Percentiles rank a stretch among this genome's conserved stretches.
Evolutionary conservation across 140 eudicot genomes (phyloP).

Genomic region (Erigeron philadelphicus): DNA sequence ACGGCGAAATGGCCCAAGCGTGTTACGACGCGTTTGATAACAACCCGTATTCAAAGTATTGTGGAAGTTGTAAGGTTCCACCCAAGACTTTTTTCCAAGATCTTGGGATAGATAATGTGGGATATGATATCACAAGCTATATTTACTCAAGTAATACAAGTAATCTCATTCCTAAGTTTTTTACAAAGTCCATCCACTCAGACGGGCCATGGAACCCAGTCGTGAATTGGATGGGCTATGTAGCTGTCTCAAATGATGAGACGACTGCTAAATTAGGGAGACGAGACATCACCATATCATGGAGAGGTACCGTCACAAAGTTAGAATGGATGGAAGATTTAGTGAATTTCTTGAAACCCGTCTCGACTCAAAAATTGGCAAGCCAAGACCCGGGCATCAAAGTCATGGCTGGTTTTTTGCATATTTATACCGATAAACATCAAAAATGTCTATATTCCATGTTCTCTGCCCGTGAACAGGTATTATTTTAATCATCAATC

Average conservation of each 20-base stretch:
- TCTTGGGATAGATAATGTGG: constrained; percentile 32
- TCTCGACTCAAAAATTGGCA: constrained; percentile 30
- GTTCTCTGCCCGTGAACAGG: constrained; percentile 56
- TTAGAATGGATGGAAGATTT: constrained; percentile 47
- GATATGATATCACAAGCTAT: constrained; percentile 47
- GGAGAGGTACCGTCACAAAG: constrained; percentile 62
- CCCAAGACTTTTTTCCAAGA: constrained; percentile 35
- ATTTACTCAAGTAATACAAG: constrained; percentile 43
- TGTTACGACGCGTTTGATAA: constrained; percentile 52
- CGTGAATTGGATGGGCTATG: constrained; percentile 73
- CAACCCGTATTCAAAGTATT: constrained; percentile 44
- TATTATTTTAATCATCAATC: background rate
- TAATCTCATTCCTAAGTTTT: constrained; percentile 38
- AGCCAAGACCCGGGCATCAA: constrained; percentile 38
- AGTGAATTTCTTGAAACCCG: constrained; percentile 36
- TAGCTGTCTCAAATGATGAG: constrained; percentile 62
- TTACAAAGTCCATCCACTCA: constrained; percentile 25
- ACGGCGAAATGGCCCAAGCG: constrained; percentile 63
- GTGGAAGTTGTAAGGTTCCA: constrained; percentile 42
- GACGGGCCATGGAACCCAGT: constrained; percentile 40
- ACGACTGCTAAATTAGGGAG: constrained; percentile 47
- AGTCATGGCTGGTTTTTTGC: constrained; percentile 53
- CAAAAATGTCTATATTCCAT: constrained; percentile 33
- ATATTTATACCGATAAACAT: constrained; percentile 46
- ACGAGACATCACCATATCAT: constrained; percentile 56